A percentile compares a stretch with the other conserved stretches of the same genome.
Conservation (phyloP, 1,284 basidiomycete species). For the Cystobasidium pallidum region DNA sequence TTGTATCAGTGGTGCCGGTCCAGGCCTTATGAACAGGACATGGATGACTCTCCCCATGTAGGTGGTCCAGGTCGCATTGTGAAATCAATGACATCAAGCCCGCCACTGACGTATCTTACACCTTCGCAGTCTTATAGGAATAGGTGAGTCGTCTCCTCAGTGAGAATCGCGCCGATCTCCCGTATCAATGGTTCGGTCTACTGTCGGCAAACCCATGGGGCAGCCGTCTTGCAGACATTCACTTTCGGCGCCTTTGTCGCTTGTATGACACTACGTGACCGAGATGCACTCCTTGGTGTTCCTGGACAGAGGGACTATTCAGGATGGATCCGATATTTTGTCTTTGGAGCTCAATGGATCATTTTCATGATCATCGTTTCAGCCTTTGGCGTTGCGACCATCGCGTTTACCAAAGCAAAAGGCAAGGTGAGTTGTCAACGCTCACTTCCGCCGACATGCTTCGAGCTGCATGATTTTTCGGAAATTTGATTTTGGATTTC, state of each 20-base stretch:
- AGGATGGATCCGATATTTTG: not conserved
- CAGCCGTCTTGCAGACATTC: not conserved
- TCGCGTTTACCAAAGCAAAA: not conserved
- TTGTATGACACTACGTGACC: not conserved
- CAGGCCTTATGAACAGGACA: not conserved
- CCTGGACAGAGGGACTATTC: not conserved
- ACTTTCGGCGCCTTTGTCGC: not conserved
- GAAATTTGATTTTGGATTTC: too few relatives aligned
- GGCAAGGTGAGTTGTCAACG: not conserved
- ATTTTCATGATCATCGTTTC: not conserved
- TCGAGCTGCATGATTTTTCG: too few relatives aligned
- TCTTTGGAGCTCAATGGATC: not conserved
- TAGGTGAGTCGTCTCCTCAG: not conserved
- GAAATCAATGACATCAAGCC: not conserved
- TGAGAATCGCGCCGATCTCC: too few relatives aligned
- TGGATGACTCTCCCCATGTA: conserved; percentile 27
- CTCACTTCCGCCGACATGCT: too few relatives aligned
- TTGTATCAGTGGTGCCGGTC: conserved; percentile 16
- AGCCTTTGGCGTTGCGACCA: not conserved
- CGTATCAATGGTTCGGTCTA: too few relatives aligned
- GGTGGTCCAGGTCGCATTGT: not conserved
- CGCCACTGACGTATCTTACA: not conserved
- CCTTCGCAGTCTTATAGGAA: not conserved
- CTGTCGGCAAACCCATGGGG: too few relatives aligned
- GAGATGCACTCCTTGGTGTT: not conserved